Conservation (phyloP, 345 rosid genomes). For the Eucalyptus pauciflora region DNA sequence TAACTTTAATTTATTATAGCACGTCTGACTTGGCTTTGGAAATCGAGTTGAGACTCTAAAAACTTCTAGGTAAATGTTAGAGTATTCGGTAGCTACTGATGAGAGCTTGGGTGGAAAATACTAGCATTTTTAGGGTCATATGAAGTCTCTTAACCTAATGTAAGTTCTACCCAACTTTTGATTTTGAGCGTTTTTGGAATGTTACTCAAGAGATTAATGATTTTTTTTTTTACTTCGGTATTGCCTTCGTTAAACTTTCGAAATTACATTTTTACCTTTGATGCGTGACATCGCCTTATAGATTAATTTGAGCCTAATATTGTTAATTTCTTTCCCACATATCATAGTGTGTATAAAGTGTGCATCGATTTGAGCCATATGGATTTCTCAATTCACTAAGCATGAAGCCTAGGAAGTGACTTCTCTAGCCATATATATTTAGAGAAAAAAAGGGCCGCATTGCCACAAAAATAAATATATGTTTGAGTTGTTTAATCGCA, state of each 20-base stretch:
- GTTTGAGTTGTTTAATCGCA: neutral
- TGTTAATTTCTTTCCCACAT: neutral
- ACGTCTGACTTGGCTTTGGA: fast-evolving
- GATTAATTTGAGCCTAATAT: neutral
- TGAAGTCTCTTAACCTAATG: neutral
- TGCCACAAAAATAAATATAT: neutral
- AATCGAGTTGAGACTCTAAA: neutral
- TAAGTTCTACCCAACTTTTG: neutral
- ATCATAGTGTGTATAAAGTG: neutral
- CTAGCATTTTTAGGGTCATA: neutral
- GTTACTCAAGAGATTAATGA: neutral
- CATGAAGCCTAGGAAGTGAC: neutral
- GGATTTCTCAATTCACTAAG: neutral
- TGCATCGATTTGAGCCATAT: neutral
- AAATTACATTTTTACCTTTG: neutral
- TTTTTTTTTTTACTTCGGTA: neutral
- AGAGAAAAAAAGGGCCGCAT: fast-evolving
- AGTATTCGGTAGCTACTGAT: neutral
- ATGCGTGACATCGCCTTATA: fast-evolving
- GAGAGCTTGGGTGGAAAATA: neutral
- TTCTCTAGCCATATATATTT: neutral
- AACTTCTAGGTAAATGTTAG: fast-evolving
- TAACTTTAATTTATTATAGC: neutral
- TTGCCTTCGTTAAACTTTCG: neutral
- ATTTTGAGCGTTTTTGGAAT: neutral